phyloP scores from a whole-genome alignment of 345 rosid species.

The Bruguiera sexangula region DNA sequence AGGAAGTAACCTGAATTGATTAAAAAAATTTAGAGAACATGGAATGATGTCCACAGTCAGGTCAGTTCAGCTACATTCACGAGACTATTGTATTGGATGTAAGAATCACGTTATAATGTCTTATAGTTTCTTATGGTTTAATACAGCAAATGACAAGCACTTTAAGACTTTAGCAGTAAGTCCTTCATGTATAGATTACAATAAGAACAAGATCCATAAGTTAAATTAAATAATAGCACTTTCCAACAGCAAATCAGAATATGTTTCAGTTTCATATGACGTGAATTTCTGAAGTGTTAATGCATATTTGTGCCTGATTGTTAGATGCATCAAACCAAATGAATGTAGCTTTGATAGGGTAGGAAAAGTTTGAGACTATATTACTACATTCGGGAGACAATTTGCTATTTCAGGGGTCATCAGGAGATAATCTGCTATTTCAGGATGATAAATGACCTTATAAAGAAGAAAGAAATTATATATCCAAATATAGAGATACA shows the following conservation, averaged over 20 bases:
- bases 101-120: neutral
- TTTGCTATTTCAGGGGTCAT: too few species aligned
- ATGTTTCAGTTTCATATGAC: too few species aligned
- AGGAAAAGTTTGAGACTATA: too few species aligned
- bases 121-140: too few species aligned
- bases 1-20: slow-evolving; percentile 67
- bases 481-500: neutral
- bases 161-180: too few species aligned
- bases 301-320: too few species aligned
- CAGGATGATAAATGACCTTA: neutral
- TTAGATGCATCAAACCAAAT: too few species aligned
- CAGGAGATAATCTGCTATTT: too few species aligned
- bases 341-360: too few species aligned
- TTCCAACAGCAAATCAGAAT: neutral
- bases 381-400: too few species aligned
- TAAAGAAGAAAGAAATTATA: neutral
- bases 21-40: neutral
- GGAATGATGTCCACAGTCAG: neutral
- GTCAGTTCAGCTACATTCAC: neutral
- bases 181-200: neutral
- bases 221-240: neutral
- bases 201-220: neutral
- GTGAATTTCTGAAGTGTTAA: too few species aligned
- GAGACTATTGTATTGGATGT: neutral
- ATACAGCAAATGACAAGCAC: too few species aligned